phyloP scores from a whole-genome alignment of 768 basidiomycete genomes.

The Naganishia randhawae region DNA sequence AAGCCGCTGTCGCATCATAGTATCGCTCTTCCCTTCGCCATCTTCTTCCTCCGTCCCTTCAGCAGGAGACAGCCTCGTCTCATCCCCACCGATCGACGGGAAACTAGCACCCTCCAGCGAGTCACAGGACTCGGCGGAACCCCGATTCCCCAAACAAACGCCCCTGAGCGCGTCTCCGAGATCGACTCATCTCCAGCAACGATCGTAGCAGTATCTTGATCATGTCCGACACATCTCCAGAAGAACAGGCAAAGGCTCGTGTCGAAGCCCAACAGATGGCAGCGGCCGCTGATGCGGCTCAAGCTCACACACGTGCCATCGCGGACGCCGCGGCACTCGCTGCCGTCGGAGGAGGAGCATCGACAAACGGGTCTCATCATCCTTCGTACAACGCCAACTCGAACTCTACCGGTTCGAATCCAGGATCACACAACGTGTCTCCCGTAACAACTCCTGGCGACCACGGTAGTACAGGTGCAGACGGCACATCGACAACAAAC shows the following conservation, averaged over 20 bases:
- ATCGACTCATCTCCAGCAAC: not conserved
- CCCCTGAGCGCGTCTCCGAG: not conserved
- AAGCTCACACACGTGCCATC: conserved; percentile 25
- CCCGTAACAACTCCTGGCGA: conserved; percentile 10
- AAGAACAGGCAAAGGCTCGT: conserved; percentile 14
- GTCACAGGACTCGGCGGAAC: not conserved
- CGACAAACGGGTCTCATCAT: conserved; percentile 5
- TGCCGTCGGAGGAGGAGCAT: conserved; percentile 20
- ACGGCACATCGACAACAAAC: not conserved
- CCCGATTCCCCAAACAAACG: not conserved
- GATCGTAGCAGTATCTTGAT: not conserved
- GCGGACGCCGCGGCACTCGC: conserved; percentile 25
- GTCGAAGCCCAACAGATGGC: conserved; percentile 14
- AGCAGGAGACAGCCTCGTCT: too few relatives aligned
- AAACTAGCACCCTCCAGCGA: too few relatives aligned
- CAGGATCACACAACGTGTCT: not conserved
- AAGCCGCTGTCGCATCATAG: not conserved
- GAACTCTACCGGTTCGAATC: not conserved
- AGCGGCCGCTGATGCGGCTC: conserved; percentile 4
- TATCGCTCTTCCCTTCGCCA: not conserved
- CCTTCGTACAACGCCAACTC: not conserved
- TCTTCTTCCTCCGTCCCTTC: too few relatives aligned
- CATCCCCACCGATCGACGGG: too few relatives aligned
- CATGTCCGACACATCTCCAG: conserved; percentile 3
- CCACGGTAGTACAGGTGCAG: not conserved